A percentile compares a stretch with the other conserved stretches of the same genome.
Conservation (phyloP, 2,329 filamentous ascomycete species). For the Ascochyta rabiei region DNA sequence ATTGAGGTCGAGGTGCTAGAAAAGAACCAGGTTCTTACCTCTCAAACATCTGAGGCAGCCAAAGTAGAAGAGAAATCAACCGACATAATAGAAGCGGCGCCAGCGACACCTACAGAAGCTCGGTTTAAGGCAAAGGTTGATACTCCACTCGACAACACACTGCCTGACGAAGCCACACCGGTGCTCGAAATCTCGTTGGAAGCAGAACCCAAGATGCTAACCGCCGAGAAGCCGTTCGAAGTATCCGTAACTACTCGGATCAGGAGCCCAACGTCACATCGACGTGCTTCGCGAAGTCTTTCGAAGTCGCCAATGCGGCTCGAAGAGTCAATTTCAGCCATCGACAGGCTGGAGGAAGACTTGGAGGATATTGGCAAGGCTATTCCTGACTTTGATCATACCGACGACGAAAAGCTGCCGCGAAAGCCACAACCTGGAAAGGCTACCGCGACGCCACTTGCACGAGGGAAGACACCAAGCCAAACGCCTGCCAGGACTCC, state of each 20-base stretch:
- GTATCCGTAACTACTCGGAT: slow-evolving; percentile 26
- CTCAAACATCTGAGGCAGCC: not conserved
- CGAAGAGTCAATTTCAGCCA: slow-evolving; percentile 57
- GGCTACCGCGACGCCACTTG: slow-evolving; percentile 8
- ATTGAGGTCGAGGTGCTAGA: not conserved
- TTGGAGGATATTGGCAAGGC: slow-evolving; percentile 55
- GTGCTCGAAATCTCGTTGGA: slow-evolving; percentile 30
- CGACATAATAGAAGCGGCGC: not conserved
- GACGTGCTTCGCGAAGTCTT: slow-evolving; percentile 31
- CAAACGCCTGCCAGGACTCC: not conserved
- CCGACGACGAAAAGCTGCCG: slow-evolving; percentile 40
- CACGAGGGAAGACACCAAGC: slow-evolving; percentile 12
- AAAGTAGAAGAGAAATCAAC: not conserved
- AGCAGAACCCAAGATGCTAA: slow-evolving; percentile 38
- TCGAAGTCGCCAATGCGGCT: slow-evolving; percentile 44
- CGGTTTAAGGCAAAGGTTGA: slow-evolving; percentile 6
- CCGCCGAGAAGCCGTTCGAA: slow-evolving; percentile 35
- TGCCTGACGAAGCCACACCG: slow-evolving; percentile 6
- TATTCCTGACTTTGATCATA: slow-evolving; percentile 44
- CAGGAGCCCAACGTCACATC: slow-evolving; percentile 27
- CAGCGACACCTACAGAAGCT: slow-evolving; percentile 2
- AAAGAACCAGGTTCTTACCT: not conserved
- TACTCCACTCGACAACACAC: not conserved
- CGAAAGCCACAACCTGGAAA: slow-evolving; percentile 24
- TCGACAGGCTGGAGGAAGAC: slow-evolving; percentile 59